Evolutionary conservation across 768 basidiomycete species (phyloP).

Genomic region (Mycena floridula): DNA sequence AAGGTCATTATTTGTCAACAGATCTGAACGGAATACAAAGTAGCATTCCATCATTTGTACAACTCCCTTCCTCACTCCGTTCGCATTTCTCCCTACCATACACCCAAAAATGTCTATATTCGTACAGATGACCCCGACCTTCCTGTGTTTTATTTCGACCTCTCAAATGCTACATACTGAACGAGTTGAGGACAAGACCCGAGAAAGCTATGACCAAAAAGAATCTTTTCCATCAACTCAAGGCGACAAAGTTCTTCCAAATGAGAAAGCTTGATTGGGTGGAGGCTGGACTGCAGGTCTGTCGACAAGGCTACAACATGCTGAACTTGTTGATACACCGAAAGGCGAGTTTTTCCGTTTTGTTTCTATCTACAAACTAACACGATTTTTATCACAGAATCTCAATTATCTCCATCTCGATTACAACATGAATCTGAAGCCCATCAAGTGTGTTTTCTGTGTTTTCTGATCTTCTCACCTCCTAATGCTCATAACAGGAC

Average conservation of each 20-base stretch:
- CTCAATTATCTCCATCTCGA: conserved; percentile 89
- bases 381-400: conserved; percentile 44
- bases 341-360: conserved; percentile 48
- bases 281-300: conserved; percentile 96
- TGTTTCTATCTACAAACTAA: neutral
- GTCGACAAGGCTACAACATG: conserved; percentile 99
- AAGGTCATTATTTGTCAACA: conserved; percentile 99
- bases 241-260: conserved; percentile 99
- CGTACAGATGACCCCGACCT: conserved; percentile 97
- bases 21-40: conserved; percentile 97
- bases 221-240: conserved; percentile 91
- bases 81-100: conserved; percentile 88
- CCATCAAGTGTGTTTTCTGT: conserved; percentile 81
- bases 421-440: conserved; percentile 71
- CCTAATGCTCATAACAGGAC: too few relatives aligned
- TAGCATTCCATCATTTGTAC: conserved; percentile 97
- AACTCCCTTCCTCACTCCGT: conserved; percentile 96
- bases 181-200: conserved; percentile 81
- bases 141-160: conserved; percentile 99
- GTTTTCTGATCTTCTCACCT: conserved; percentile 66
- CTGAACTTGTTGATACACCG: conserved; percentile 97
- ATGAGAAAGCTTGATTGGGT: conserved; percentile 98
- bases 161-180: conserved; percentile 91
- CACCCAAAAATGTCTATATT: conserved; percentile 96
- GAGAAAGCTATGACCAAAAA: conserved; percentile 99